Base-by-base conservation (phyloP, 345 rosid species). In the Syzygium oleosum region DNA sequence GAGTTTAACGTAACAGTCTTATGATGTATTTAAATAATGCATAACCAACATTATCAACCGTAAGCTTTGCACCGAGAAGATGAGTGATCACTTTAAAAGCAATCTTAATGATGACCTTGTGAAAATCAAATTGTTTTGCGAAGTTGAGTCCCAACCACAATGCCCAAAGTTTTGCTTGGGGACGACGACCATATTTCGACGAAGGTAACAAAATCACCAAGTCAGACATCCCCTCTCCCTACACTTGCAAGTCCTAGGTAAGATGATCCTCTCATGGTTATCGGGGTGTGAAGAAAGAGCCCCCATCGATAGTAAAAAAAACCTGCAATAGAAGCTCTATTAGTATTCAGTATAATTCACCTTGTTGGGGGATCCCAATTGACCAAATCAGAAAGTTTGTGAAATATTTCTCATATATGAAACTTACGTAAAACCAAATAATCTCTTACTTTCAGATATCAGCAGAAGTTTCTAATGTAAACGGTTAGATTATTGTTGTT, bases 31-130 rank as follows among this genome's bases (percentile, higher is more conserved):
- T 38, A 19, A 34, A 38, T 14, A 34, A 38, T 19, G 14, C 14
- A 3, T 2, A 49, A 11, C 27, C 49, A 34, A 38, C 14, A 0
- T 9, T 19, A 38, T 38, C 6, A 2, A 34, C 13, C 49, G 0
- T 4, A 19, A 68, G 3, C 46, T 68, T 2, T 17, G 23, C 3
- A 34, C 13, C 1, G 13, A 61, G 14, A 68, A 31, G 11, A 68
- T 16, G 5, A 73, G 80, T 19, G 12, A 41, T 8, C 14, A 19
- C 43, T 34, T 73, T 22, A 0, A 73, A 38, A 38, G 10, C 49
- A 73, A 73, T 19, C 41, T 19, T 14, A 19, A 38, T 19, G 49
- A 12, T 22, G 14, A 73, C 19, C 12, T 19, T 9, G 27, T 3
- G 7, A 73, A 73, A 34, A 73, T 8, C 1, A 38, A 73, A 19